Evolutionary conservation across 2,329 filamentous ascomycete genomes (phyloP), one percentile per base, ranked within the genome.

Genomic region (Xylariaceae sp.): DNA sequence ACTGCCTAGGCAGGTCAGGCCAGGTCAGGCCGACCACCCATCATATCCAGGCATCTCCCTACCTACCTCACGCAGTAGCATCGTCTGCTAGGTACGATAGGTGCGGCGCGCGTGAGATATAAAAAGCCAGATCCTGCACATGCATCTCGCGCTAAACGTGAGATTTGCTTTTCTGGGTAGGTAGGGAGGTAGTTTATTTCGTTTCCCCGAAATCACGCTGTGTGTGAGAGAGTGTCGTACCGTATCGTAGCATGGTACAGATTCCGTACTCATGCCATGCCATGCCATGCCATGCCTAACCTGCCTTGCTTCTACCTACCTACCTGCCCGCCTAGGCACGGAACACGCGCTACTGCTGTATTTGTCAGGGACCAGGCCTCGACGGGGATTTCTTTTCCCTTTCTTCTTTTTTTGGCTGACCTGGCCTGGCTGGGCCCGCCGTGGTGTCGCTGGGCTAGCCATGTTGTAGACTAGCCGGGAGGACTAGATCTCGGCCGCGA

Each of bases 61-160:
- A 45, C 42, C 10, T 45, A 45, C 23, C 5, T 30, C 23, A 30
- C 23, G 23, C 23, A 30, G 23, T 30, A 30, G 23, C 23, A 30
- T 30, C 23, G 23, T 30, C 23, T 30, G 23, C 23, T 30, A 30
- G 23, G 23, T 30, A 30, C 23, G 23, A n/a, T n/a, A n/a, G 10
- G 13, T 6, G 42, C 11, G 42, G 42, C 13, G 42, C 42, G 42
- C 42, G 42, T 45, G 47, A 62, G 59, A 57, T 60, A 49, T 50
- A 60, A 52, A 51, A 60, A 63, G 59, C 56, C 51, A 66, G 64
- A 66, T 66, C 64, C 61, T 65, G 64, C 64, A 66, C 23, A 65
- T 65, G 64, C 63, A 65, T 62, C 64, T 64, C 5, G 55, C 63
- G 63, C 57, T 47, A 62, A 59, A 61, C 59, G 57, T 49, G 49